Percentiles rank a stretch among this genome's conserved stretches.
These are phyloP conservation scores for Aspergillus sp. DNA, from an alignment of 2,329 filamentous ascomycete genomes.

Conservation along the genomic window DNA sequence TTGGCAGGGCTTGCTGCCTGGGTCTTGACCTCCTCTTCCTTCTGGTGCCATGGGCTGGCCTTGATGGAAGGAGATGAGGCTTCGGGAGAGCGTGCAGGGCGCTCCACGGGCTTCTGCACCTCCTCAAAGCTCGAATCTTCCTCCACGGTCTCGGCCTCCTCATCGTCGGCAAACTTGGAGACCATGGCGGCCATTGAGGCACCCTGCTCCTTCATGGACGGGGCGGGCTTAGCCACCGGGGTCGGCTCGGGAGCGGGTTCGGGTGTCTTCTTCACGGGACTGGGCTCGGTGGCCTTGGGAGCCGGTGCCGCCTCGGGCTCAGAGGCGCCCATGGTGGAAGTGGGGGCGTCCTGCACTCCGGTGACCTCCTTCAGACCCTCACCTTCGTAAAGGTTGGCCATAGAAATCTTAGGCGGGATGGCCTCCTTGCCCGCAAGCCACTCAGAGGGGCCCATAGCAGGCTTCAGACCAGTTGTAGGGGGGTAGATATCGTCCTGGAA, in stretches of 20 bases:
- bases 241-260: slow-evolving; percentile 36
- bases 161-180: slow-evolving; percentile 78
- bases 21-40: slow-evolving; percentile 29
- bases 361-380: slow-evolving; percentile 74
- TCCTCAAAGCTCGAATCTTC: slow-evolving; percentile 86
- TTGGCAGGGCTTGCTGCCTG: slow-evolving; percentile 25
- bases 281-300: slow-evolving; percentile 47
- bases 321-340: slow-evolving; percentile 39
- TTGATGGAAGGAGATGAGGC: slow-evolving; percentile 31
- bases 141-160: slow-evolving; percentile 57
- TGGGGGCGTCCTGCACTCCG: slow-evolving; percentile 44
- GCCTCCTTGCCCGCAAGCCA: slow-evolving; percentile 86
- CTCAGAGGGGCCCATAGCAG: slow-evolving; percentile 75
- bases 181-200: slow-evolving; percentile 82
- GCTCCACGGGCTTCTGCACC: slow-evolving; percentile 71
- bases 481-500: slow-evolving; percentile 98
- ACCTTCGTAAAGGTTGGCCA: slow-evolving; percentile 89
- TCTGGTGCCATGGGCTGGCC: slow-evolving; percentile 32
- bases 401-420: slow-evolving; percentile 85
- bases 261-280: slow-evolving; percentile 26
- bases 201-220: slow-evolving; percentile 80
- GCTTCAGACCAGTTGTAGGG: slow-evolving; percentile 75
- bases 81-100: slow-evolving; percentile 44
- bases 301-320: slow-evolving; percentile 54
- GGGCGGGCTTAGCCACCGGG: slow-evolving; percentile 55